Base-by-base conservation (phyloP, 192 early-diverging fungal genomes). In the Coemansia sp. region DNA sequence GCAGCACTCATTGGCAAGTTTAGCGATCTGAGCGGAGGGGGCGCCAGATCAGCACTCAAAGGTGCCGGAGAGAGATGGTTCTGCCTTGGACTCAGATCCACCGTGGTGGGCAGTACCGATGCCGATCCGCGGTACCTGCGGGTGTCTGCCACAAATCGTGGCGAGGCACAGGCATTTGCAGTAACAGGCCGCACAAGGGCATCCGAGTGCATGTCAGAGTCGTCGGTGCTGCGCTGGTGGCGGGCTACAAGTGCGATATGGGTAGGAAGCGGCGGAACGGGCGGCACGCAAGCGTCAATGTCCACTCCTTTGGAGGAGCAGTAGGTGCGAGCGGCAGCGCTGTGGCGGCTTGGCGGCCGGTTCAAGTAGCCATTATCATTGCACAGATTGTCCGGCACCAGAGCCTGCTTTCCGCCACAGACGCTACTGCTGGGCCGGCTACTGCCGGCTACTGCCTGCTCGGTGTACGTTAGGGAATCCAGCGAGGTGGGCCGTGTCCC, bases 191-290 rank as follows among this genome's bases (percentile, higher is more conserved):
- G 66, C 27, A 47, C 49, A 11, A 57, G 14, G 10, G 45, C 17
- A 2, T 39, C 53, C 4, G 64, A 41, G 31, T 24, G 42, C 22
- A 19, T 40, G 20, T 36, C 35, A n/a, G 64, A 36, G 17, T 39
- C 54, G 29, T 43, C 36, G 14, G 64, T 41, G 14, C 11, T 9
- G 40, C 47, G 29, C 54, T 58, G 35, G 53, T 46, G n/a, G n/a
- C n/a, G 27, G 19, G 20, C 8, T 41, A 49, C n/a, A 40, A 35
- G 37, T 5, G 35, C 51, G 22, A 70, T 66, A 54, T 56, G 57
- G 19, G 20, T 24, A 6, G 77, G 77, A 38, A 79, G 77, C 37
- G 71, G 71, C 12, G 77, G 77, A 22, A 79, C 77, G 11, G 71
- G 77, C 46, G 77, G 73, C 19, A 72, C 70, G 6, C 47, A 27